A percentile compares a stretch with the other conserved stretches of the same genome.
Evolutionary conservation across 176 grass and related monocot species (phyloP).

Genomic region (Thinopyrum elongatum): DNA sequence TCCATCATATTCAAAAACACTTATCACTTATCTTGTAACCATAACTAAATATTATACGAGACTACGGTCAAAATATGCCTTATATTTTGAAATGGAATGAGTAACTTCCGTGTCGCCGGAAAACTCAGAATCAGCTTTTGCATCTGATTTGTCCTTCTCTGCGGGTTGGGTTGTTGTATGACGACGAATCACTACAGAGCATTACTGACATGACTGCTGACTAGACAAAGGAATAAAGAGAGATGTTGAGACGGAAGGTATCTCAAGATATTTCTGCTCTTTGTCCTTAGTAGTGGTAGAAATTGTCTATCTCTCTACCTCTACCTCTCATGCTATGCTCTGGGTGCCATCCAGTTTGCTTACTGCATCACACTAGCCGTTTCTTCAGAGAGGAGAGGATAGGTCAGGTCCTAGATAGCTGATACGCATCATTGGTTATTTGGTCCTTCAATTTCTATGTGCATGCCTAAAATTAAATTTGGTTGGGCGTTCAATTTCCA

Average conservation of each 20-base stretch:
- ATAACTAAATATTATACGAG: not conserved
- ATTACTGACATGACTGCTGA: constrained; percentile 83
- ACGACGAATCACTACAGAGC: constrained; percentile 86
- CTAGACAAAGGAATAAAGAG: constrained; percentile 93
- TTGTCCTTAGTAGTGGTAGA: not conserved
- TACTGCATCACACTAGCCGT: too few species aligned
- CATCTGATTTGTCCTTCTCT: not conserved
- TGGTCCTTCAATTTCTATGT: too few species aligned
- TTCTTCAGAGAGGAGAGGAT: too few species aligned
- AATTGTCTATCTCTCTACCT: not conserved
- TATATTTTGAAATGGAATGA: not conserved
- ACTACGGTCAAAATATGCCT: not conserved
- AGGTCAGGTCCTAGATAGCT: too few species aligned
- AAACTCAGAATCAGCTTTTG: not conserved
- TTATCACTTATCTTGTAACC: not conserved
- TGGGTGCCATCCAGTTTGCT: too few species aligned
- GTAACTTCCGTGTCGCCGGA: not conserved
- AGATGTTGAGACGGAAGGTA: constrained; percentile 87
- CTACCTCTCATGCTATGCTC: too few species aligned
- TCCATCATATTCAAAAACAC: not conserved
- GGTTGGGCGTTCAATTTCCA: too few species aligned
- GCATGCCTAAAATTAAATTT: too few species aligned
- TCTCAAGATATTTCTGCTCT: not conserved
- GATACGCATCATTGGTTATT: too few species aligned
- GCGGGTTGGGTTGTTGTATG: constrained; percentile 87